phyloP scores from a whole-genome alignment of 2,329 filamentous ascomycete genomes.

The Epichloe hybrida region DNA sequence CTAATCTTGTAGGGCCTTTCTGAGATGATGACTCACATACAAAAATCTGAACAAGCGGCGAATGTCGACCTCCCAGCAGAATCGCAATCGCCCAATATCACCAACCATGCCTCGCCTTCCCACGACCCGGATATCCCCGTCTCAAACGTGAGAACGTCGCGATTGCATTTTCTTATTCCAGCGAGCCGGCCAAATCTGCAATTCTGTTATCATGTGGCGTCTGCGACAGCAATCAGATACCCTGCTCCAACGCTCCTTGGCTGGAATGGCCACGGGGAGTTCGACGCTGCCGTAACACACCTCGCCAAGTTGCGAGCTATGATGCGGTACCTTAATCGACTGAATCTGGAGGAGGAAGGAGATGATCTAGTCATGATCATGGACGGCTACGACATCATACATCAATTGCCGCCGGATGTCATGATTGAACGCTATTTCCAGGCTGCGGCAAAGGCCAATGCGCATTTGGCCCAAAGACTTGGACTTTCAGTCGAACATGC shows the following conservation, averaged over 20 bases:
- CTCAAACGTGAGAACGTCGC: conserved; percentile 12
- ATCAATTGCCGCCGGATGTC: conserved; percentile 51
- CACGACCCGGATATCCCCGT: background rate
- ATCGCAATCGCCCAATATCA: background rate
- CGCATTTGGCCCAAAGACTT: conserved; percentile 34
- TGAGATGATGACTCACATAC: background rate
- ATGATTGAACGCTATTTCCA: conserved; percentile 49
- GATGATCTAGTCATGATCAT: conserved; percentile 50
- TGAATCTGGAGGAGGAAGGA: conserved; percentile 19
- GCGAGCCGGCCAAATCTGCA: conserved; percentile 22
- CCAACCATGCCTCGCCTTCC: background rate
- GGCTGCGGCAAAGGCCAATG: conserved; percentile 38
- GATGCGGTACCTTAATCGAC: conserved; percentile 19
- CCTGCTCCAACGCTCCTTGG: conserved; percentile 25
- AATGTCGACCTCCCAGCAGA: background rate
- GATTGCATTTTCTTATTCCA: conserved; percentile 25
- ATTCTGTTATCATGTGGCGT: conserved; percentile 26
- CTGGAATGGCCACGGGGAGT: conserved; percentile 23
- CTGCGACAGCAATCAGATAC: conserved; percentile 23
- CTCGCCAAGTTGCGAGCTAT: conserved; percentile 26
- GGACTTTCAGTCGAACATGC: conserved; percentile 22
- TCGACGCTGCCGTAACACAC: conserved; percentile 22
- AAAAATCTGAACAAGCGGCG: background rate
- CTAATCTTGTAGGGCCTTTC: background rate
- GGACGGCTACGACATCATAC: conserved; percentile 50